A percentile compares a stretch with the other conserved stretches of the same genome.
These are phyloP conservation scores for Xanthoconium separans DNA, from an alignment of 1,284 basidiomycete species.

Conservation along the genomic window DNA sequence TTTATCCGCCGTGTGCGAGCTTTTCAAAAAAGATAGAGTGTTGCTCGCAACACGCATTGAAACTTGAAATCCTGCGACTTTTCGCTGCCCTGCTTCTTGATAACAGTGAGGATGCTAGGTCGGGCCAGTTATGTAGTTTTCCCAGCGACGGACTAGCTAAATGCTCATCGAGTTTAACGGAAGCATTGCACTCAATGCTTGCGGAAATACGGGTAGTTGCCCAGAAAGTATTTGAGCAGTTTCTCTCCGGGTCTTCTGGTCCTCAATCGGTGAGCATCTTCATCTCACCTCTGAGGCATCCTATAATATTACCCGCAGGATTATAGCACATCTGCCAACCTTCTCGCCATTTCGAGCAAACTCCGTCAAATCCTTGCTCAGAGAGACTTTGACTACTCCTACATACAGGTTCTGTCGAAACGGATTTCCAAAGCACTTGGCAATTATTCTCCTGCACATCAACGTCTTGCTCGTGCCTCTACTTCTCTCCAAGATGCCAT, in stretches of 20 bases:
- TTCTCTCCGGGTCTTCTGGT: constrained; percentile 17
- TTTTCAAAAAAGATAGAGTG: constrained; percentile 24
- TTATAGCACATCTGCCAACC: constrained; percentile 24
- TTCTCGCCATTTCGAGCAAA: constrained; percentile 38
- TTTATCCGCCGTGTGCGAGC: constrained; percentile 35
- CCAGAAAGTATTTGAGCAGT: constrained; percentile 18
- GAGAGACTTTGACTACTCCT: constrained; percentile 48
- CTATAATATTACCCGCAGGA: constrained; percentile 15
- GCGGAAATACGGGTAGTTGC: constrained; percentile 21
- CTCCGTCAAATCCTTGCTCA: constrained; percentile 33
- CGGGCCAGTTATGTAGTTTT: constrained; percentile 1
- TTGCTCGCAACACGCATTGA: constrained; percentile 22
- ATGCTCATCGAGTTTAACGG: constrained; percentile 17
- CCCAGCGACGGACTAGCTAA: background rate
- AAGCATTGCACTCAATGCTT: constrained; percentile 26
- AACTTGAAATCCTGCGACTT: constrained; percentile 31
- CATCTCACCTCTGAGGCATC: background rate
- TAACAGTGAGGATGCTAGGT: constrained; percentile 8
- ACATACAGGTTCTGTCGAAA: constrained; percentile 39
- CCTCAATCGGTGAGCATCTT: constrained; percentile 14
- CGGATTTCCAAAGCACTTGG: constrained; percentile 43
- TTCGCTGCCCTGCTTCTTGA: constrained; percentile 32
- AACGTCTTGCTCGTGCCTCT: constrained; percentile 30
- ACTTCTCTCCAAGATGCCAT: constrained; percentile 39
- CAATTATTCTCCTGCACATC: constrained; percentile 34